Evolutionary conservation across 2,329 filamentous ascomycete species (phyloP).

Genomic region (Metarhizium robertsii): DNA sequence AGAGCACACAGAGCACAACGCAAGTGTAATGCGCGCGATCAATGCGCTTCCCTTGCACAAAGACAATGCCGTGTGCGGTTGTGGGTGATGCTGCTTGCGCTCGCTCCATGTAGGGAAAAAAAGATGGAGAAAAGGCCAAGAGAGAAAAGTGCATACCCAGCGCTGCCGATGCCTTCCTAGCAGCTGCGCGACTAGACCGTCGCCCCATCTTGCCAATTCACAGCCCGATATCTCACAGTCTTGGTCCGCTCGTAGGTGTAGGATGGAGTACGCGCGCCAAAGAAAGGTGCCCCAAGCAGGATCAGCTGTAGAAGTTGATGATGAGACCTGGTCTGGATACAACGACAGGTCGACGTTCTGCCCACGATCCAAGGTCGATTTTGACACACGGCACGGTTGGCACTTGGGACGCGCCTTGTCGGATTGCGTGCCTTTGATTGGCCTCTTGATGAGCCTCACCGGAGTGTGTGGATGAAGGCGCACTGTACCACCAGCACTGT

Average conservation of each 20-base stretch:
- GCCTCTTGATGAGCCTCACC: conserved; percentile 5
- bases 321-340: conserved; percentile 1
- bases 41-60: not conserved
- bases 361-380: not conserved
- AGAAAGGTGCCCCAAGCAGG: not conserved
- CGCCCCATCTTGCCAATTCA: conserved; percentile 21
- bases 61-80: not conserved
- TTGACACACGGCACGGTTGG: conserved; percentile 10
- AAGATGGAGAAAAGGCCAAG: conserved; percentile 1
- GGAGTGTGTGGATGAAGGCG: conserved; percentile 3
- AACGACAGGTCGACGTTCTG: not conserved
- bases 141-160: conserved; percentile 30
- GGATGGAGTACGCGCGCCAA: not conserved
- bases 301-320: not conserved
- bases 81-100: not conserved
- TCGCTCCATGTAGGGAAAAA: not conserved
- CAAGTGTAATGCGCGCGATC: not conserved
- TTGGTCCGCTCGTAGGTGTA: not conserved
- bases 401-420: conserved; percentile 15
- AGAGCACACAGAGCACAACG: not conserved
- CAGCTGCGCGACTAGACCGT: conserved; percentile 43
- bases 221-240: not conserved
- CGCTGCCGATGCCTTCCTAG: conserved; percentile 43
- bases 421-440: conserved; percentile 16
- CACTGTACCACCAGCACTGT: conserved; percentile 5